phyloP scores from a whole-genome alignment of 1,284 basidiomycete species.

The Pyrrhoderma lamaoense region DNA sequence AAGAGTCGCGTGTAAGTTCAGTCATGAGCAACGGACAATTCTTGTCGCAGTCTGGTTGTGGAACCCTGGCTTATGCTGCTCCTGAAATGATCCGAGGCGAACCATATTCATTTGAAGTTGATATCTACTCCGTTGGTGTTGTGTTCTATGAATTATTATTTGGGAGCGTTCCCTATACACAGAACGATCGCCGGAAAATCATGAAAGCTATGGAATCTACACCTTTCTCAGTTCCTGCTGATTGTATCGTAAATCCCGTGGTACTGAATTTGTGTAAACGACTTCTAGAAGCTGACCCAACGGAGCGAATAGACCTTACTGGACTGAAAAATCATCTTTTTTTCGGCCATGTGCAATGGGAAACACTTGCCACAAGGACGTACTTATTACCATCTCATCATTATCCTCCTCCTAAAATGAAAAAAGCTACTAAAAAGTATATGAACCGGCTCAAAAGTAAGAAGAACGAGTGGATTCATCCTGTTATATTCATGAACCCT shows the following conservation, averaged over 20 bases:
- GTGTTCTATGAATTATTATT: slow-evolving; percentile 54
- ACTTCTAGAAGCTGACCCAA: slow-evolving; percentile 2
- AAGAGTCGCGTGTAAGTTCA: background rate
- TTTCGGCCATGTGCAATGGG: slow-evolving; percentile 6
- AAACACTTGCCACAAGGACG: background rate
- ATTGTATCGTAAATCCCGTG: background rate
- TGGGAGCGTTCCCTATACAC: slow-evolving; percentile 26
- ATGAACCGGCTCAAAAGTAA: too few relatives aligned
- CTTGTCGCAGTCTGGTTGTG: slow-evolving; percentile 17
- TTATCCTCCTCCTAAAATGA: background rate
- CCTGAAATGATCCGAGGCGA: slow-evolving; percentile 42
- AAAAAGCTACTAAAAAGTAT: too few relatives aligned
- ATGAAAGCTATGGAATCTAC: background rate
- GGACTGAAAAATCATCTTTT: slow-evolving; percentile 1
- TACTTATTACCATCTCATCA: slow-evolving; percentile 2
- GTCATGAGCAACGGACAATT: background rate
- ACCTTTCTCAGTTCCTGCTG: background rate
- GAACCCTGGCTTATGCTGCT: slow-evolving; percentile 48
- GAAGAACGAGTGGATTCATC: too few relatives aligned
- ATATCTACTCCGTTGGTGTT: slow-evolving; percentile 58
- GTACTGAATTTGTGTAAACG: background rate
- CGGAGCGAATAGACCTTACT: slow-evolving; percentile 5
- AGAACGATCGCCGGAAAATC: background rate
- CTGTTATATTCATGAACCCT: too few relatives aligned
- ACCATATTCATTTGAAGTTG: slow-evolving; percentile 47